A percentile compares a stretch with the other conserved stretches of the same genome.
Evolutionary conservation across 2,329 filamentous ascomycete species (phyloP).

Genomic region (Immersiporthe knoxdaviesiana): DNA sequence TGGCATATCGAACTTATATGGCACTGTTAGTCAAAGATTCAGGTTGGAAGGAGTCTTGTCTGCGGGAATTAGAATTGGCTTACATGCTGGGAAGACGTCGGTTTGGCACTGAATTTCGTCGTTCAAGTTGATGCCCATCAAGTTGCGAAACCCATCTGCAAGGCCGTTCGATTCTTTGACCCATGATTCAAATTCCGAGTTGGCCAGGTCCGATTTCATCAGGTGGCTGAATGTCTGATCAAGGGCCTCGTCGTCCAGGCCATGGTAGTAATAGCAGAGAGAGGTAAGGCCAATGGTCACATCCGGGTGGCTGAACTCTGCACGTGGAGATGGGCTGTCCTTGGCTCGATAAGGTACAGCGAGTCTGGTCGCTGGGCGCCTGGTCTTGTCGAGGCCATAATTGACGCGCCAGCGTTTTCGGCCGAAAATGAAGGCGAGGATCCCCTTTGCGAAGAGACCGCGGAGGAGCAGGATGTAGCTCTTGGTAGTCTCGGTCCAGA

Average conservation of each 20-base stretch:
- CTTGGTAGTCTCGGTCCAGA: slow-evolving; percentile 43
- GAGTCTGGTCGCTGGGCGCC: slow-evolving; percentile 49
- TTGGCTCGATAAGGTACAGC: slow-evolving; percentile 65
- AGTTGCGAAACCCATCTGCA: slow-evolving; percentile 42
- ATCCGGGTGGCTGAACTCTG: slow-evolving; percentile 67
- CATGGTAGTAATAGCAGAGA: slow-evolving; percentile 60
- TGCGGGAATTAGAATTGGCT: not conserved
- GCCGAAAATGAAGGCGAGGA: slow-evolving; percentile 56
- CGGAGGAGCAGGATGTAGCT: slow-evolving; percentile 52
- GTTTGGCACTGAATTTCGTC: slow-evolving; percentile 53
- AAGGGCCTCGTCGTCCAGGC: slow-evolving; percentile 56
- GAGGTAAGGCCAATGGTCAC: slow-evolving; percentile 59
- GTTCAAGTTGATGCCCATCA: slow-evolving; percentile 60
- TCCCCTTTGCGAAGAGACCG: slow-evolving; percentile 58
- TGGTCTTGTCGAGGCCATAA: slow-evolving; percentile 57
- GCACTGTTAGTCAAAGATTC: not conserved
- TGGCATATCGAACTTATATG: slow-evolving; percentile 50
- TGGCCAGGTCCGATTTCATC: slow-evolving; percentile 53
- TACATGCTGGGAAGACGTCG: slow-evolving; percentile 51
- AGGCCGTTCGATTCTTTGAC: slow-evolving; percentile 42
- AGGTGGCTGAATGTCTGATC: slow-evolving; percentile 52
- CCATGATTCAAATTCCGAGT: slow-evolving; percentile 56
- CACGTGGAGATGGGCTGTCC: slow-evolving; percentile 55
- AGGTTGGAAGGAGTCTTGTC: not conserved
- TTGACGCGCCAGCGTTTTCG: slow-evolving; percentile 68